These are phyloP conservation scores for Hyaloscypha variabilis DNA, from an alignment of 495 filamentous ascomycete genomes.

Conservation along the genomic window DNA sequence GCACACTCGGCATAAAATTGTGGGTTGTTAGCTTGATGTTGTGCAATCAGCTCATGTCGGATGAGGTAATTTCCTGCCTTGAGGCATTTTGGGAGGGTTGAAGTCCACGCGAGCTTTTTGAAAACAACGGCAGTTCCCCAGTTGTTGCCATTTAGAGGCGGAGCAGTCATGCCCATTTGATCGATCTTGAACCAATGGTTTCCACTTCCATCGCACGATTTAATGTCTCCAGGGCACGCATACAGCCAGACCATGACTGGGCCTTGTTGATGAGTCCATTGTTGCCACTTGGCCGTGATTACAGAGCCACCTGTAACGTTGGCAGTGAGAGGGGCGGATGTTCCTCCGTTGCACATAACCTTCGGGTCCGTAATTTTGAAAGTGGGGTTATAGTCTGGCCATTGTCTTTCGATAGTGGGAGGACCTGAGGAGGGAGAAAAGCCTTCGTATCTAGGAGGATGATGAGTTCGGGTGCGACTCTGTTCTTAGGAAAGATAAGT, in stretches of 20 bases:
- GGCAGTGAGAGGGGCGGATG: constrained; percentile 44
- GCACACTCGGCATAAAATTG: constrained; percentile 66
- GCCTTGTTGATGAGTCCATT: constrained; percentile 61
- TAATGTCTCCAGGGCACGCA: constrained; percentile 50
- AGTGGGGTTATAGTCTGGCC: constrained; percentile 57
- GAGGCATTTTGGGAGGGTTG: constrained; percentile 45
- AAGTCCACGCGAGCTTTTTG: constrained; percentile 52
- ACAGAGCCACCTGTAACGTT: constrained; percentile 47
- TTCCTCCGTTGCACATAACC: constrained; percentile 58
- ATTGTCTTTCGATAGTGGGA: constrained; percentile 57
- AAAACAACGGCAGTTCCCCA: constrained; percentile 53
- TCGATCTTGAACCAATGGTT: constrained; percentile 65
- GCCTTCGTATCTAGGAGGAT: constrained; percentile 43
- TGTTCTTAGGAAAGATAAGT: constrained; percentile 9
- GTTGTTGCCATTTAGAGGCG: constrained; percentile 48
- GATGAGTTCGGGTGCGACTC: constrained; percentile 4
- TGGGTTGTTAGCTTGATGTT: constrained; percentile 60
- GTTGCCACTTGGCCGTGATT: constrained; percentile 53
- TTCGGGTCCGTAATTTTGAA: constrained; percentile 40
- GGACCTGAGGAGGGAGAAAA: constrained; percentile 48
- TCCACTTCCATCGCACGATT: constrained; percentile 46
- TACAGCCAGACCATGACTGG: constrained; percentile 60
- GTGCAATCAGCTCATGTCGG: constrained; percentile 60
- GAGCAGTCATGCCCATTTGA: constrained; percentile 48
- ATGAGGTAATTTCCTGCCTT: constrained; percentile 57